A percentile compares a stretch with the other conserved stretches of the same genome.
Evolutionary conservation across 225 moss, liverwort and hornwort genomes (phyloP).

Genomic region (Pseudoscleropodium purum): DNA sequence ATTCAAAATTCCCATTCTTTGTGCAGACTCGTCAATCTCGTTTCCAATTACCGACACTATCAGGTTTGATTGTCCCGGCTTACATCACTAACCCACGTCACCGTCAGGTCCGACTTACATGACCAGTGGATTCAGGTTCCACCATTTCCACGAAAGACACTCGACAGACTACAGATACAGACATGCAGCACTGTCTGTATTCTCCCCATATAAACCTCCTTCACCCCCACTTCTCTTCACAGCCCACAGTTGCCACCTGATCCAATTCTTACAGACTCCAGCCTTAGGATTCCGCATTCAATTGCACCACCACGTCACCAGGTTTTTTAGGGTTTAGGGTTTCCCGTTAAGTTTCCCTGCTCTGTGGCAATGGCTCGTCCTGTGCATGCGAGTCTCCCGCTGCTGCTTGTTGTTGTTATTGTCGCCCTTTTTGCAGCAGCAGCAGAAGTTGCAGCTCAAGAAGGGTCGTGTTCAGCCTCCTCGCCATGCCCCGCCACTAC

Average conservation of each 20-base stretch:
- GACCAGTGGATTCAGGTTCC: neutral
- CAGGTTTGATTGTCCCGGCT: neutral
- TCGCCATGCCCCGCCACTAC: neutral
- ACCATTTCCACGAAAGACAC: neutral
- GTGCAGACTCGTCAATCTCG: neutral
- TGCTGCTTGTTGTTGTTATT: neutral
- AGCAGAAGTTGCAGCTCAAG: neutral
- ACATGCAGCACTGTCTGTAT: neutral
- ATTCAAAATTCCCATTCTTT: neutral
- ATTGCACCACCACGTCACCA: neutral
- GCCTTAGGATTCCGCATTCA: neutral
- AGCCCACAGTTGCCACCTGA: neutral
- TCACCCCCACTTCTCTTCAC: neutral
- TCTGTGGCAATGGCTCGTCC: neutral
- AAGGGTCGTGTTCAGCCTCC: neutral
- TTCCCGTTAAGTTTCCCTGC: no score
- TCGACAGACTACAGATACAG: neutral
- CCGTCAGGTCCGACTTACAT: neutral
- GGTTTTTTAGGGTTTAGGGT: no score
- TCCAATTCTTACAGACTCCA: neutral
- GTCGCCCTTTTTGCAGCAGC: neutral
- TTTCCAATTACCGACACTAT: neutral
- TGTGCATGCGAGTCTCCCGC: neutral
- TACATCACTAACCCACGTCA: neutral
- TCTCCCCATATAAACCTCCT: neutral